Conservation (phyloP, 306 rosid species). For the Cucurbita maxima region DNA sequence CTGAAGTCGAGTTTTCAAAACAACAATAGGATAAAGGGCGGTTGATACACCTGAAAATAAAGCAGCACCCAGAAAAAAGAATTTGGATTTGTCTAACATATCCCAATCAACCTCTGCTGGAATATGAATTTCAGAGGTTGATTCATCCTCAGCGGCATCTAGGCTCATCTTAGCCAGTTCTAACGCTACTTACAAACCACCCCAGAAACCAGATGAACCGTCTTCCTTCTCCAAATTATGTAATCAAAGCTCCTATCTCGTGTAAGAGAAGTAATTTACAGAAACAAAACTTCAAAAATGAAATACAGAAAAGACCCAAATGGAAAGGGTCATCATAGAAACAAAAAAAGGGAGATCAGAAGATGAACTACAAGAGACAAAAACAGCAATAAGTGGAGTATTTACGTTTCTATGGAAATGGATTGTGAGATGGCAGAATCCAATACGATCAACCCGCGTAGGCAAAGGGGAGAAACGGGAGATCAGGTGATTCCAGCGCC, state of each 20-base stretch:
- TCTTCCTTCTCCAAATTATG: conserved; percentile 3
- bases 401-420: conserved; percentile 13
- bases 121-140: conserved; percentile 58
- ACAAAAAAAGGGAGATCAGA: not conserved
- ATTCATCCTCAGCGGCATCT: conserved; percentile 52
- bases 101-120: conserved; percentile 93
- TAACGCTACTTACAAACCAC: not conserved
- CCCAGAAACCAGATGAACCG: conserved; percentile 1
- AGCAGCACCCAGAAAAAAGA: conserved; percentile 88
- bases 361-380: not conserved
- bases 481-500: not conserved
- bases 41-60: conserved; percentile 83
- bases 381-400: not conserved
- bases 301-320: not conserved
- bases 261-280: not conserved
- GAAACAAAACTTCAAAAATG: not conserved
- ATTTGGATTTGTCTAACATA: conserved; percentile 87
- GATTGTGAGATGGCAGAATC: conserved; percentile 26
- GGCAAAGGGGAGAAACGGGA: not conserved
- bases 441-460: conserved; percentile 6
- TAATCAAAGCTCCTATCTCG: not conserved
- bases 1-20: conserved; percentile 78
- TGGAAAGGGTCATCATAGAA: not conserved
- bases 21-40: conserved; percentile 66
- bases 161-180: conserved; percentile 79